Conservation (phyloP, 2,329 filamentous ascomycete species). For the Helotiales sp. region DNA sequence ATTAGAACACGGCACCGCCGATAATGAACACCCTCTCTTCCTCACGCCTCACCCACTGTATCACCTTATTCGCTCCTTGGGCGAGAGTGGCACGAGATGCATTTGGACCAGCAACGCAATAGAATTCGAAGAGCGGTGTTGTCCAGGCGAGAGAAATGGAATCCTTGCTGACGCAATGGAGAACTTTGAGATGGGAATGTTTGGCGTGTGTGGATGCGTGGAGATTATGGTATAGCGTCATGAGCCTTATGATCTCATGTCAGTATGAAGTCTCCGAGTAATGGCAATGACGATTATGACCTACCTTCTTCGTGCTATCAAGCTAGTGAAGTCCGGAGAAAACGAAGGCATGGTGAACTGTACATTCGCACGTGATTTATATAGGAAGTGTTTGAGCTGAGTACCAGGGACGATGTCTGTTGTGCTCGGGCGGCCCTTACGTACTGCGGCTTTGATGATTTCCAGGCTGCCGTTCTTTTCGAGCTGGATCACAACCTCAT, state of each 20-base stretch:
- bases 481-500: slow-evolving; percentile 66
- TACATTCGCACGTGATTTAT: slow-evolving; percentile 92
- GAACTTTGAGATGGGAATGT: slow-evolving; percentile 80
- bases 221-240: slow-evolving; percentile 82
- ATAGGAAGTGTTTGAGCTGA: slow-evolving; percentile 86
- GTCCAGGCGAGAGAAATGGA: slow-evolving; percentile 85
- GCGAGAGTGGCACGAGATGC: slow-evolving; percentile 66
- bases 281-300: slow-evolving; percentile 16
- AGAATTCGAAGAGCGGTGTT: slow-evolving; percentile 89
- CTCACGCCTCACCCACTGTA: slow-evolving; percentile 88
- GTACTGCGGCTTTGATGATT: slow-evolving; percentile 71
- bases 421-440: slow-evolving; percentile 67
- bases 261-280: not conserved
- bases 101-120: slow-evolving; percentile 85
- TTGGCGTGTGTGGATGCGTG: slow-evolving; percentile 85
- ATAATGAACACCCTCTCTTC: slow-evolving; percentile 96
- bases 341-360: slow-evolving; percentile 93
- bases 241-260: slow-evolving; percentile 49
- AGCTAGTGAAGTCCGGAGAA: slow-evolving; percentile 62
- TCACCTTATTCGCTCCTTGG: slow-evolving; percentile 83
- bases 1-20: slow-evolving; percentile 82
- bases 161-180: slow-evolving; percentile 75
- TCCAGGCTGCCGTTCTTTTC: slow-evolving; percentile 73
- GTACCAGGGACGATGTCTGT: slow-evolving; percentile 78
- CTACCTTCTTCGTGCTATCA: slow-evolving; percentile 63